Evolutionary conservation across 306 rosid genomes (phyloP).

Genomic region (Lathyrus aphaca): DNA sequence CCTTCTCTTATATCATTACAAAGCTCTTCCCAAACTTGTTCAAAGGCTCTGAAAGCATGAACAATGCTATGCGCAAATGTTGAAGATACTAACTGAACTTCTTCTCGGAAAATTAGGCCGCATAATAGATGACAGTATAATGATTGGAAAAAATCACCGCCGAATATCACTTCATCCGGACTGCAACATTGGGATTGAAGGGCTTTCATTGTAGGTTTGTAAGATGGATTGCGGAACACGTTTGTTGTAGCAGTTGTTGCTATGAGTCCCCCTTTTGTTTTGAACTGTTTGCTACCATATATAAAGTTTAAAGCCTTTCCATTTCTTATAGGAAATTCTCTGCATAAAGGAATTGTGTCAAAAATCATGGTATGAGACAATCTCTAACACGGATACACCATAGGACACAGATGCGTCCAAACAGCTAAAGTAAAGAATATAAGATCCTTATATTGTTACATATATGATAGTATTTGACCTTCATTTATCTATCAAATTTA

Average conservation of each 20-base stretch:
- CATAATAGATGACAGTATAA: conserved; percentile 87
- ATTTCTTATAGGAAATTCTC: conserved; percentile 75
- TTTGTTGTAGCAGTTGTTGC: conserved; percentile 95
- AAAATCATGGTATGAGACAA: no score
- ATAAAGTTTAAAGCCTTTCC: conserved; percentile 82
- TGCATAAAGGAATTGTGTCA: conserved; percentile 37
- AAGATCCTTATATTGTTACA: no score
- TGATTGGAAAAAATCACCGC: conserved; percentile 81
- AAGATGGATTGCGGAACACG: conserved; percentile 50
- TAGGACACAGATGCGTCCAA: no score
- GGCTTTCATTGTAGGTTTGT: conserved; percentile 60
- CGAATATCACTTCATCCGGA: conserved; percentile 95
- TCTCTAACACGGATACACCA: no score
- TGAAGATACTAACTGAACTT: conserved; percentile 67
- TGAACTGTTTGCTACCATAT: conserved; percentile 82
- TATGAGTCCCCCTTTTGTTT: conserved; percentile 74
- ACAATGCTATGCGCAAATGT: conserved; percentile 90
- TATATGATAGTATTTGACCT: no score
- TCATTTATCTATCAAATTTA: no score
- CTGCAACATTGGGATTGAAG: conserved; percentile 75
- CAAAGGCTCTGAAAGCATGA: conserved; percentile 77
- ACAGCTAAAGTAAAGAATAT: no score
- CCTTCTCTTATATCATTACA: conserved; percentile 71
- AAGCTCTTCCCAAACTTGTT: conserved; percentile 84
- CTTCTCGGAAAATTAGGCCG: conserved; percentile 69